phyloP scores from a whole-genome alignment of 495 filamentous ascomycete species.

The Lindgomyces ingoldianus region DNA sequence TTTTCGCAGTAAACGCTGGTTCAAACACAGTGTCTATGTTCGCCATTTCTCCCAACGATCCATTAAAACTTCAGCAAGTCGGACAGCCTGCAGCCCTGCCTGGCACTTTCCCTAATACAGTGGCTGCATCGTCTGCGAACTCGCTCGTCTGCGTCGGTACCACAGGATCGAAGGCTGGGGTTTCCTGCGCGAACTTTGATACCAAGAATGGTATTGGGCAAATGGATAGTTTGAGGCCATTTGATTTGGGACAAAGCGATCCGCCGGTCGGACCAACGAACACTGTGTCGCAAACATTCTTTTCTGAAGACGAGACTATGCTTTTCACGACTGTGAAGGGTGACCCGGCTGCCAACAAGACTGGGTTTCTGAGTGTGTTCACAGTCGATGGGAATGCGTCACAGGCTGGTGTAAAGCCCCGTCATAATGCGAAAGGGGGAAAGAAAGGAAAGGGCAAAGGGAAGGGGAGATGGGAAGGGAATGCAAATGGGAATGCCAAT shows the following conservation, averaged over 20 bases:
- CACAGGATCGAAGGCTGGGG: conserved; percentile 55
- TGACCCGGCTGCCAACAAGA: conserved; percentile 52
- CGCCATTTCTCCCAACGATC: conserved; percentile 50
- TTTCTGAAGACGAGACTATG: conserved; percentile 53
- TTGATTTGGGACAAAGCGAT: conserved; percentile 53
- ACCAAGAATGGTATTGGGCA: conserved; percentile 43
- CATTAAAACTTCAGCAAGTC: conserved; percentile 50
- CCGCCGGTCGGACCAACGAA: conserved; percentile 58
- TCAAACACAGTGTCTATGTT: conserved; percentile 60
- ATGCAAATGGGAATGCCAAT: background rate
- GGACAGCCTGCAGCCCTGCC: conserved; percentile 49
- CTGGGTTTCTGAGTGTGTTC: conserved; percentile 56
- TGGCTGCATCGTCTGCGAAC: conserved; percentile 53
- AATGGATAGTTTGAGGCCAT: conserved; percentile 49
- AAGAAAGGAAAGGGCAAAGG: background rate
- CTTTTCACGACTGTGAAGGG: conserved; percentile 62
- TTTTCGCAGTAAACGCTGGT: conserved; percentile 64
- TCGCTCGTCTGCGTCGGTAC: conserved; percentile 57
- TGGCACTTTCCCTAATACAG: conserved; percentile 60
- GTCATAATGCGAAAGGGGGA: background rate
- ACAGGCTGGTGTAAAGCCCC: background rate
- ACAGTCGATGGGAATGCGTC: conserved; percentile 40
- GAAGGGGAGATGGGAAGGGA: background rate
- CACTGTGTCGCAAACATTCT: conserved; percentile 58
- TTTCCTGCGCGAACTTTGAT: conserved; percentile 55